Conservation (phyloP, 495 filamentous ascomycete genomes). For the Cercophora newfieldiana region DNA sequence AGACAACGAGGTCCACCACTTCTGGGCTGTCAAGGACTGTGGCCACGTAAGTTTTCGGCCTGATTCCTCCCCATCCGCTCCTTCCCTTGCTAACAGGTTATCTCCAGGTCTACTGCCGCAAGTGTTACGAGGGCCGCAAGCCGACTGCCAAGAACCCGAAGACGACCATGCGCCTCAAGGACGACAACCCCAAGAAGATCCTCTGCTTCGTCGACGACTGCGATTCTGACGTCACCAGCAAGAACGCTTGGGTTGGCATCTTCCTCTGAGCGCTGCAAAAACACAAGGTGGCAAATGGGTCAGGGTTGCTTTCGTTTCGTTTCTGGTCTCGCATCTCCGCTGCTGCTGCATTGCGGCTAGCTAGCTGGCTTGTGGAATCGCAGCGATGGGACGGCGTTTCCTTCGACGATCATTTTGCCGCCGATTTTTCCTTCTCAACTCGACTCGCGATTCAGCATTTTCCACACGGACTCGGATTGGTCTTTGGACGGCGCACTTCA, state of each 20-base stretch:
- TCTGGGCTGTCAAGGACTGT: slow-evolving; percentile 52
- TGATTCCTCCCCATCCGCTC: neutral
- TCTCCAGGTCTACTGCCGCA: slow-evolving; percentile 47
- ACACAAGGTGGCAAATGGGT: neutral
- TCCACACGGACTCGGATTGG: neutral
- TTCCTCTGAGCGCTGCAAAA: slow-evolving; percentile 32
- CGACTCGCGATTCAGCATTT: neutral
- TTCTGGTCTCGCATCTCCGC: neutral
- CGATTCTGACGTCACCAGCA: slow-evolving; percentile 37
- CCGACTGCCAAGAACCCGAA: slow-evolving; percentile 23
- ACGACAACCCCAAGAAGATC: slow-evolving; percentile 22
- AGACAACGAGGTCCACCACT: slow-evolving; percentile 48
- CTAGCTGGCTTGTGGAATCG: too few species aligned
- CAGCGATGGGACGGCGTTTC: neutral
- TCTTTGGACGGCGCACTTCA: neutral
- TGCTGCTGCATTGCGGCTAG: neutral
- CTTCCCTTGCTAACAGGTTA: slow-evolving; percentile 5
- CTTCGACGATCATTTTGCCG: neutral
- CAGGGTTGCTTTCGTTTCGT: neutral
- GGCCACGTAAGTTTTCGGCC: slow-evolving; percentile 44
- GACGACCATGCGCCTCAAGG: slow-evolving; percentile 28
- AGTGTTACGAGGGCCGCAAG: slow-evolving; percentile 44
- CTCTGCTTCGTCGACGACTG: slow-evolving; percentile 49
- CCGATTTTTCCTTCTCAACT: too few species aligned
- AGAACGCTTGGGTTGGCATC: slow-evolving; percentile 48